Conservation (phyloP, 768 basidiomycete genomes). For the Amyloporia xantha region DNA sequence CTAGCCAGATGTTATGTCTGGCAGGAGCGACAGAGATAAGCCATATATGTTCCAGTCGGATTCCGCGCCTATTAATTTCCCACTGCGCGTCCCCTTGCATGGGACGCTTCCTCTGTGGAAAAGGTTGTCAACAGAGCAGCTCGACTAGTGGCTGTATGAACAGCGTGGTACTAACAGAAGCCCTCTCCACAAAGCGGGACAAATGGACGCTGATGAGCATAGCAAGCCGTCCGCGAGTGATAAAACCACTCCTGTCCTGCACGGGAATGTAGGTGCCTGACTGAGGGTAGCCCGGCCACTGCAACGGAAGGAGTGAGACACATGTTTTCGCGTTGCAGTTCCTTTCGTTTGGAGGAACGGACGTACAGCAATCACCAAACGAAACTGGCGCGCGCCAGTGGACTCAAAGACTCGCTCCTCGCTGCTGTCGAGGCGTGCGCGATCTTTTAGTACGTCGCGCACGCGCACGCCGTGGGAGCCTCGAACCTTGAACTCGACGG, state of each 20-base stretch:
- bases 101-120: neutral
- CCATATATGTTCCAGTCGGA: conserved; percentile 12
- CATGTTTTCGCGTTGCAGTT: neutral
- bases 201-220: conserved; percentile 7
- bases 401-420: conserved; percentile 10
- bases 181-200: conserved; percentile 2
- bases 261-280: conserved; percentile 14
- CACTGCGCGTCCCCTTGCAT: conserved; percentile 1
- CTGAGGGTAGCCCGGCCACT: conserved; percentile 19
- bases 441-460: conserved; percentile 5
- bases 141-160: neutral
- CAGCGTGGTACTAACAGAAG: conserved; percentile 6
- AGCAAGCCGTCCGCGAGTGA: conserved; percentile 13
- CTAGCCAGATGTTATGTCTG: conserved; percentile 10
- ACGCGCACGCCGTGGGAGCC: conserved; percentile 10
- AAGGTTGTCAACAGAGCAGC: neutral
- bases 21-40: conserved; percentile 11
- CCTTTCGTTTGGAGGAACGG: neutral
- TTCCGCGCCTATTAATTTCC: conserved; percentile 5
- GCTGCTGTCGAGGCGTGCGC: conserved; percentile 1
- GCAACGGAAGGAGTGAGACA: no score
- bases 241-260: conserved; percentile 7
- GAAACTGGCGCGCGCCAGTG: conserved; percentile 12
- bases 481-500: conserved; percentile 5
- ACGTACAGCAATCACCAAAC: conserved; percentile 12